These are phyloP conservation scores for Sugiyamaella boreocaroliniensis DNA, from an alignment of 805 yeast species.

Conservation along the genomic window DNA sequence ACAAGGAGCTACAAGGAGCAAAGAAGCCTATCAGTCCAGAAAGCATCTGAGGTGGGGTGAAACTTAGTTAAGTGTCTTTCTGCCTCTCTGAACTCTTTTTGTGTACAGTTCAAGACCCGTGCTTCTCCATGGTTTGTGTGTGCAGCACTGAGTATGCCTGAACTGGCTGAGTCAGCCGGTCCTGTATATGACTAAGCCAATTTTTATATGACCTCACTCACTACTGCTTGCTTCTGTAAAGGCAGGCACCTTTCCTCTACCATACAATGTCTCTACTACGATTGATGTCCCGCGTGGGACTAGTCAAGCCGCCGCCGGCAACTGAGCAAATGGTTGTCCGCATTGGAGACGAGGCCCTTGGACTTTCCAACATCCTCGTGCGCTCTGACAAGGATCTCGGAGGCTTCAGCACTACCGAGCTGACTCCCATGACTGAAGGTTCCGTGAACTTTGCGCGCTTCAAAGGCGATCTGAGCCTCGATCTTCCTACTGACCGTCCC, in stretches of 20 bases:
- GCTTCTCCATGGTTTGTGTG: too few relatives aligned
- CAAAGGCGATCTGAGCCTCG: constrained; percentile 62
- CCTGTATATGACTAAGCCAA: too few relatives aligned
- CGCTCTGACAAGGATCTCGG: constrained; percentile 72
- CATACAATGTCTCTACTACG: constrained; percentile 7
- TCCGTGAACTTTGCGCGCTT: constrained; percentile 45
- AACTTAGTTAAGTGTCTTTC: too few relatives aligned
- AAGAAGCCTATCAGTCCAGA: too few relatives aligned
- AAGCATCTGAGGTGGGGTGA: too few relatives aligned
- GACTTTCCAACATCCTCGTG: constrained; percentile 45
- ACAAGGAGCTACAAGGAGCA: too few relatives aligned
- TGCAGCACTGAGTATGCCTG: too few relatives aligned
- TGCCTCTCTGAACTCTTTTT: too few relatives aligned
- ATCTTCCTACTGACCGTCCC: constrained; percentile 59
- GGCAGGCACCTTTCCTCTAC: not conserved
- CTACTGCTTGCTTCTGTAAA: too few relatives aligned
- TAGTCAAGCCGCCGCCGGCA: constrained; percentile 14
- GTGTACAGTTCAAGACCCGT: too few relatives aligned
- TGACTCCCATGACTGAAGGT: constrained; percentile 36
- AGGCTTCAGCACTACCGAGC: constrained; percentile 63
- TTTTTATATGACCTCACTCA: too few relatives aligned
- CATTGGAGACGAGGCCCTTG: constrained; percentile 44
- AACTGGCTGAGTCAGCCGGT: too few relatives aligned
- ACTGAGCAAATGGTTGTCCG: constrained; percentile 45
- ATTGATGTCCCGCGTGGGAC: constrained; percentile 10